Base-by-base conservation (phyloP, 2,329 filamentous ascomycete genomes). In the Helotiales sp. region DNA sequence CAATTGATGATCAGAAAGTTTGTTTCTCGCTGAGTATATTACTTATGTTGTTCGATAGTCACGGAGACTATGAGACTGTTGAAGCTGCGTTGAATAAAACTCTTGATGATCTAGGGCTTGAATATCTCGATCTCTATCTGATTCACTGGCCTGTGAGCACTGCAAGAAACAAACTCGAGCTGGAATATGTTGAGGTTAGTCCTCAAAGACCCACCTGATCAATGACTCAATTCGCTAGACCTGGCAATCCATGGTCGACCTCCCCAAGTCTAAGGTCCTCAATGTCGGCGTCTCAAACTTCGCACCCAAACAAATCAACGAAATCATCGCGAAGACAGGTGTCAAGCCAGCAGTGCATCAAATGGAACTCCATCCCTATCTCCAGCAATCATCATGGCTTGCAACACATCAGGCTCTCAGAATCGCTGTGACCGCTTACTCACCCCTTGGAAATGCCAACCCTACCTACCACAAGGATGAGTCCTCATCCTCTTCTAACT, bases 201-300 rank as follows among this genome's bases (percentile, higher is more conserved):
- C 10, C n/a, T n/a, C 7, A 8, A 17, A 9, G 15, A n/a, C n/a
- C 7, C n/a, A 7, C 38, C 6, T 17, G 15, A 42, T 42, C n/a
- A n/a, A n/a, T 17, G 3, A 24, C n/a, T 38, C 15, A 25, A n/a
- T n/a, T n/a, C n/a, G n/a, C n/a, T n/a, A n/a, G 74, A 95, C 90
- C 13, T 95, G 81, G 82, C 76, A 78, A 58, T 85, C 86, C 74
- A 77, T 89, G 75, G 87, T 86, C 77, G 77, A 90, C 44, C 76
- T 85, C n/a, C 82, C 75, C 13, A 84, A 81, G 44, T 84, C 84
- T 72, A 89, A 90, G 74, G 88, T 88, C 54, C 82, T 81, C 74
- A 90, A 90, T 77, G 90, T 93, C 70, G 90, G 90, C 66, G 87
- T 93, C 56, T 91, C 88, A 73, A 96, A 95, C 81, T 93, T 95